Evolutionary conservation across 208 protist genomes (phyloP).

Genomic region (Jaenimonas drosophilae): DNA sequence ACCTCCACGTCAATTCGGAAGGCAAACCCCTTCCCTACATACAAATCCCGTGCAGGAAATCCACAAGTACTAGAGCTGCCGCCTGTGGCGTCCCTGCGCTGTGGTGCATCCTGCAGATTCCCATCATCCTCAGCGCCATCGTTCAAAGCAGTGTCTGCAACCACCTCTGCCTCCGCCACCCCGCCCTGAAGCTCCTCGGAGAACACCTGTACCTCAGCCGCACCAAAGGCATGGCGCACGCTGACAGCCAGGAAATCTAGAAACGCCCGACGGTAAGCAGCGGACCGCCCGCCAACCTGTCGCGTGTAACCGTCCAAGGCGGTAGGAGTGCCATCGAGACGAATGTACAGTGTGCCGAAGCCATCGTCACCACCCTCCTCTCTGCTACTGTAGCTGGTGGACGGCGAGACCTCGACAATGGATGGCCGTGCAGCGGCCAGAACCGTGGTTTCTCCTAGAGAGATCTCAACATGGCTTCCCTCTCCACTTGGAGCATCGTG

Average conservation of each 20-base stretch:
- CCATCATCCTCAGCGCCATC: slow-evolving; percentile 3
- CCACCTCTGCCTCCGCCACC: slow-evolving; percentile 48
- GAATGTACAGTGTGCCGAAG: slow-evolving; percentile 50
- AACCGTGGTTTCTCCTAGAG: slow-evolving; percentile 36
- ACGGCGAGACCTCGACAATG: slow-evolving; percentile 34
- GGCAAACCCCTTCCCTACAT: slow-evolving; percentile 65
- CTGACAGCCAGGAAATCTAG: slow-evolving; percentile 37
- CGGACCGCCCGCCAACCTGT: slow-evolving; percentile 29
- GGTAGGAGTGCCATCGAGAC: slow-evolving; percentile 50
- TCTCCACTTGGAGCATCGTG: background rate
- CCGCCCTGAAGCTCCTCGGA: slow-evolving; percentile 30
- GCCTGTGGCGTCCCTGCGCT: background rate
- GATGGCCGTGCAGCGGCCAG: slow-evolving; percentile 47
- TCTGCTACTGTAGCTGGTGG: slow-evolving; percentile 2
- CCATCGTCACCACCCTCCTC: slow-evolving; percentile 2
- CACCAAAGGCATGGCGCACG: slow-evolving; percentile 57
- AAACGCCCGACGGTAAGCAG: slow-evolving; percentile 51
- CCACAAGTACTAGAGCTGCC: slow-evolving; percentile 4
- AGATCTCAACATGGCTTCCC: slow-evolving; percentile 52
- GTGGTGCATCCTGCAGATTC: background rate
- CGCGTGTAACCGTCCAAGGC: slow-evolving; percentile 57
- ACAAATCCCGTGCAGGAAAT: slow-evolving; percentile 49
- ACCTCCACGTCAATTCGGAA: slow-evolving; percentile 79
- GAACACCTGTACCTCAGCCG: slow-evolving; percentile 37
- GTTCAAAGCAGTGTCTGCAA: slow-evolving; percentile 6